phyloP scores from a whole-genome alignment of 2,329 filamentous ascomycete species.

The Blastomyces gilchristii region DNA sequence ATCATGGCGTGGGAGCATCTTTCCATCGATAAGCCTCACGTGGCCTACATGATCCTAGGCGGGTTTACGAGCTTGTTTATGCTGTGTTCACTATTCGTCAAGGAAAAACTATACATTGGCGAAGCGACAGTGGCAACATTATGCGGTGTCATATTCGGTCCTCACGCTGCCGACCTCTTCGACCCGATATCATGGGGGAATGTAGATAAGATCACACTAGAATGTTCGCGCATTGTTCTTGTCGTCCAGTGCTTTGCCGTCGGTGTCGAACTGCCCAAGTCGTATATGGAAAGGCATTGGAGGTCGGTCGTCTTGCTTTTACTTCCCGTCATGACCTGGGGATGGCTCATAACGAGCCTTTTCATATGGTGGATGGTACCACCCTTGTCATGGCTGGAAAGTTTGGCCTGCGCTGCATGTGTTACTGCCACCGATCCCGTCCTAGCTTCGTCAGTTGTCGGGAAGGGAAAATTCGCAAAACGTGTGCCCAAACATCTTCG shows the following conservation, averaged over 20 bases:
- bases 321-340: conserved; percentile 92
- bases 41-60: conserved; percentile 97
- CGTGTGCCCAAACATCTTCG: conserved; percentile 93
- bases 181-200: conserved; percentile 54
- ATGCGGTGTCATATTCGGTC: conserved; percentile 61
- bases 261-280: conserved; percentile 57
- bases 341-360: conserved; percentile 71
- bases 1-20: conserved; percentile 44
- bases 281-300: conserved; percentile 98
- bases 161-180: conserved; percentile 55
- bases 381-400: conserved; percentile 76
- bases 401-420: conserved; percentile 76
- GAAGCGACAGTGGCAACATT: conserved; percentile 84
- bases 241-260: conserved; percentile 66
- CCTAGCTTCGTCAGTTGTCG: conserved; percentile 91
- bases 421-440: conserved; percentile 97
- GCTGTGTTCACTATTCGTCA: conserved; percentile 95
- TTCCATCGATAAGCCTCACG: conserved; percentile 77
- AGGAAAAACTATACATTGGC: conserved; percentile 96
- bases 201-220: conserved; percentile 56
- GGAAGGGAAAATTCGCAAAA: conserved; percentile 97
- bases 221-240: conserved; percentile 61
- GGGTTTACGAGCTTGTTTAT: conserved; percentile 98
- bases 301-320: conserved; percentile 79
- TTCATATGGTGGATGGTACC: conserved; percentile 89